Base-by-base conservation (phyloP, 2,329 filamentous ascomycete species). In the Mariannaea sp. region DNA sequence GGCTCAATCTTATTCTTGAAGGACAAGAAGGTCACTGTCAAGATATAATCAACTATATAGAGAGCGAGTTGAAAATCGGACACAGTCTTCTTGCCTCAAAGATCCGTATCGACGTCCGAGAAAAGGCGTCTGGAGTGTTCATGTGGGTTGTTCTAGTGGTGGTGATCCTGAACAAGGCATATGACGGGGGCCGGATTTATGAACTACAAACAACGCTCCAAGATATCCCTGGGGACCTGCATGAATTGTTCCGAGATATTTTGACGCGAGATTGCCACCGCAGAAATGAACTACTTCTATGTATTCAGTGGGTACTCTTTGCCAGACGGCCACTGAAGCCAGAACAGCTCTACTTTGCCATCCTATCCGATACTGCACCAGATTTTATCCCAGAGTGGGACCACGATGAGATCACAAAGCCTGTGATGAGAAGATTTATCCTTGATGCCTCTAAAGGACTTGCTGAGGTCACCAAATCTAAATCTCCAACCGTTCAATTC, bases 291-390 rank as follows among this genome's bases (percentile, higher is more conserved):
- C 58, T 84, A 1, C 54, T 73, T 0, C 59, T 80, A 1, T 82
- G 76, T 38, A 61, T 85, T 1, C 75, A 46, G 44, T 84, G 78
- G 77, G 68, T 86, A 2, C 70, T 85, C 0, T 84, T 75, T 45
- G 71, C 82, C 2, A 71, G 64, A 19, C 62, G 66, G 1, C 77
- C 80, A 0, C 56, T 84, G 4, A 68, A 46, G 0, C 73, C 65
- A 0, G 57, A 72, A 12, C 73, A 84, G 60, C 67, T 81, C 1
- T 81, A 79, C 60, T 62, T 61, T 16, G 65, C 62, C 0, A 38
- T 63, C 2, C 22, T 49, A 2, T 32, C 58, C 8, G 47, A 39
- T 1, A 41, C 7, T 9, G 19, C 29, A 24, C 13, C 14, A 24
- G 36, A 33, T 4, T 14, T 13, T 7, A 13, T 41, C 4, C 17